Conservation (phyloP, 805 yeast genomes). For the Kodamaea jinghongensis region DNA sequence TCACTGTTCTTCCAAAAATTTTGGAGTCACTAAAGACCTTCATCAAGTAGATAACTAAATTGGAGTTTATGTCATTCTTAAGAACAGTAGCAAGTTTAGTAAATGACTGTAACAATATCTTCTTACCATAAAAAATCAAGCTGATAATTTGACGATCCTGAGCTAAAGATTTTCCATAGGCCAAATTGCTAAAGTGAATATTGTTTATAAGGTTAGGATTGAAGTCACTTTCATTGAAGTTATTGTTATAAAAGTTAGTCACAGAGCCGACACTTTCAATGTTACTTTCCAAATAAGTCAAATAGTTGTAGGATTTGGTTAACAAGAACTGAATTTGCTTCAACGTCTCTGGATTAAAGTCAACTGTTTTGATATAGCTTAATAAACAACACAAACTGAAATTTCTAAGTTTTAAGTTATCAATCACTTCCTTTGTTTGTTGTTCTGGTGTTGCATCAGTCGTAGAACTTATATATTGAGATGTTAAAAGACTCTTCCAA, state of each 20-base stretch:
- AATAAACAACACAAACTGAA: conserved; percentile 38
- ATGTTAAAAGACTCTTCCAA: conserved; percentile 44
- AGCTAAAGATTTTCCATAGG: conserved; percentile 17
- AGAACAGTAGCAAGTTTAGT: conserved; percentile 28
- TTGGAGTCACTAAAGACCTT: conserved; percentile 38
- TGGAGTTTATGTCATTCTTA: conserved; percentile 41
- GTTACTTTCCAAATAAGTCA: conserved; percentile 39
- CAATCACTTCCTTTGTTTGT: conserved; percentile 28
- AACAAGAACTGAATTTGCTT: conserved; percentile 42
- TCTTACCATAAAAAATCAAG: conserved; percentile 36
- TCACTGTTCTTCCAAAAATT: conserved; percentile 17
- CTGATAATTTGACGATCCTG: conserved; percentile 28
- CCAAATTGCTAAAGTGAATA: conserved; percentile 26
- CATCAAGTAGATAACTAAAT: conserved; percentile 38
- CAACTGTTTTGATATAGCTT: conserved; percentile 37
- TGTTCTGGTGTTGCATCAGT: conserved; percentile 15
- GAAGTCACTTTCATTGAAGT: conserved; percentile 29
- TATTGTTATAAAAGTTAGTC: conserved; percentile 28
- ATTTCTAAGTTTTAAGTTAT: conserved; percentile 36
- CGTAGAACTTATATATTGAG: conserved; percentile 33
- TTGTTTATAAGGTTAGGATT: conserved; percentile 30
- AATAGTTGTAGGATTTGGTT: conserved; percentile 39
- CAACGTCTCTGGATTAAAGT: conserved; percentile 37
- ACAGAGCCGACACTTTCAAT: conserved; percentile 30
- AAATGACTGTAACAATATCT: conserved; percentile 35